Evolutionary conservation across 2,329 filamentous ascomycete genomes (phyloP).

Genomic region (Aspergillus fumigatiaffinis): DNA sequence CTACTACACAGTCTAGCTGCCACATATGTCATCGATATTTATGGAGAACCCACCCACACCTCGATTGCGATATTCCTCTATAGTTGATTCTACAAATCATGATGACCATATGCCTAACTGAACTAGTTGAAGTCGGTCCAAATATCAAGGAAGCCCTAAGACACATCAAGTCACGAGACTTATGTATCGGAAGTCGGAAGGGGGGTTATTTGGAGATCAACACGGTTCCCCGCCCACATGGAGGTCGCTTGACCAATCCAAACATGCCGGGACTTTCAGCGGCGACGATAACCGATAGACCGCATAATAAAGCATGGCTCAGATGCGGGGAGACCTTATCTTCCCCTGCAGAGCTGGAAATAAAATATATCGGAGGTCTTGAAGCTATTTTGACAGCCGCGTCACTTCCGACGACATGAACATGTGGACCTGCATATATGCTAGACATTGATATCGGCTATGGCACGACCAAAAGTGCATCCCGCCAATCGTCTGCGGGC

Average conservation of each 20-base stretch:
- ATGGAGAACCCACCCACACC: too few relatives aligned
- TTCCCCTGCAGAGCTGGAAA: neutral
- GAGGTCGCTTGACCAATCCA: too few relatives aligned
- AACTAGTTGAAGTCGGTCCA: too few relatives aligned
- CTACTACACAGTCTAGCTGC: too few relatives aligned
- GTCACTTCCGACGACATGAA: neutral
- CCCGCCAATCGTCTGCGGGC: conserved; percentile 49
- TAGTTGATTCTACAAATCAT: too few relatives aligned
- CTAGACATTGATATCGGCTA: conserved; percentile 18
- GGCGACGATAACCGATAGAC: neutral
- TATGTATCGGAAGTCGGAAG: too few relatives aligned
- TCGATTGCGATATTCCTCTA: too few relatives aligned
- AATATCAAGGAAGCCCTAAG: too few relatives aligned
- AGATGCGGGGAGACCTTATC: neutral
- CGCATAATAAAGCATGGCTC: neutral
- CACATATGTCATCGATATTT: too few relatives aligned
- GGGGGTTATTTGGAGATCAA: too few relatives aligned
- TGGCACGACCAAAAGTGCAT: conserved; percentile 52
- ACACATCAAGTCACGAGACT: too few relatives aligned
- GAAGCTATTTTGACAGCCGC: neutral
- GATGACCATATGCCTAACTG: too few relatives aligned
- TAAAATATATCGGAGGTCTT: neutral
- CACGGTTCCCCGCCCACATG: neutral
- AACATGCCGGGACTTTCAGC: neutral
- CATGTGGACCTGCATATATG: neutral